A percentile compares a stretch with the other conserved stretches of the same genome.
These are phyloP conservation scores for Austroboletus niveus DNA, from an alignment of 1,284 basidiomycete species.

Conservation along the genomic window DNA sequence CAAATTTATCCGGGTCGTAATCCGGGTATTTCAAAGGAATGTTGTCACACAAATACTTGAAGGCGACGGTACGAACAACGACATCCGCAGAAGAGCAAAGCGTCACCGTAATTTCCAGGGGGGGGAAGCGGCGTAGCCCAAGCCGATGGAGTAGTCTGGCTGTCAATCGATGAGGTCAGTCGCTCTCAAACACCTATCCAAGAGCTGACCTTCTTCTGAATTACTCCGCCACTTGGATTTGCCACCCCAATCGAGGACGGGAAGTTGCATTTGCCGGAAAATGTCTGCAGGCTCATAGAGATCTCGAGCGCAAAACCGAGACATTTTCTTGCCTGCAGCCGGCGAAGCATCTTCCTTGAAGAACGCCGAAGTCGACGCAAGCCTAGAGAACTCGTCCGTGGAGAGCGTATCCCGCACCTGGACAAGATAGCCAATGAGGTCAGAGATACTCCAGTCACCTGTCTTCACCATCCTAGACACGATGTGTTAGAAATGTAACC, in stretches of 20 bases:
- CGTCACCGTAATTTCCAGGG: constrained; percentile 62
- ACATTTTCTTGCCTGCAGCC: constrained; percentile 33
- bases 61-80: constrained; percentile 51
- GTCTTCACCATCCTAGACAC: constrained; percentile 75
- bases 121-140: constrained; percentile 75
- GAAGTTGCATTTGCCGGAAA: constrained; percentile 74
- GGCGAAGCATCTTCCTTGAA: constrained; percentile 52
- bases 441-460: constrained; percentile 76
- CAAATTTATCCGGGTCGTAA: constrained; percentile 56
- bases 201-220: constrained; percentile 77
- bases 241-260: constrained; percentile 86
- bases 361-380: constrained; percentile 83
- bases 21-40: constrained; percentile 60
- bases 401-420: constrained; percentile 76
- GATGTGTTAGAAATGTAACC: background rate
- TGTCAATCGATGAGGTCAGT: constrained; percentile 30
- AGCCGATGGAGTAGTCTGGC: constrained; percentile 84
- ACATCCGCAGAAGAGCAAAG: constrained; percentile 61
- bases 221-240: constrained; percentile 73
- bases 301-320: constrained; percentile 62
- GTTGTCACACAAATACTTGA: constrained; percentile 81
- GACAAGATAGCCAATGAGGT: constrained; percentile 88
- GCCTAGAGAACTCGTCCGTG: constrained; percentile 65
- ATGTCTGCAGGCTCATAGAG: constrained; percentile 84
- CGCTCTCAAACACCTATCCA: background rate